phyloP scores from a whole-genome alignment of 805 yeast species.

The Metschnikowia shivogae region DNA sequence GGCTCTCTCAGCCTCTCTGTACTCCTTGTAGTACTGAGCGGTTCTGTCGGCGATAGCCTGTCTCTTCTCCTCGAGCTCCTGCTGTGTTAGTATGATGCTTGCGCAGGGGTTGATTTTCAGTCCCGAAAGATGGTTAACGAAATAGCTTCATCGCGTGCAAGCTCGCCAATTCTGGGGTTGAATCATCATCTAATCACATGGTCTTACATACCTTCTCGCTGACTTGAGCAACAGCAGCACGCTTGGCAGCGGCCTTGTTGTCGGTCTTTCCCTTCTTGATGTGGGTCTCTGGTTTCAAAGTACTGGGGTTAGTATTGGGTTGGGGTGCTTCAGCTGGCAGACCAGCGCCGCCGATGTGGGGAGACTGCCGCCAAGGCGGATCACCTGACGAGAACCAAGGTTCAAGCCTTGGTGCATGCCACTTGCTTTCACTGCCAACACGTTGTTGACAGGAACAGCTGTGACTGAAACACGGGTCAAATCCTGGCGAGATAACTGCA shows the following conservation, averaged over 20 bases:
- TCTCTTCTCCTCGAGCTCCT: constrained; percentile 49
- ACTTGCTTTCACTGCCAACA: constrained; percentile 15
- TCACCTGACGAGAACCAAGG: background rate
- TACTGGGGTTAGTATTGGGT: constrained; percentile 21
- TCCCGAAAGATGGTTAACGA: constrained; percentile 87
- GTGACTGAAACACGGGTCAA: constrained; percentile 19
- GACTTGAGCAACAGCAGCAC: constrained; percentile 75
- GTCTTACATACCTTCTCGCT: constrained; percentile 72
- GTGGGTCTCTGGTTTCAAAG: constrained; percentile 79
- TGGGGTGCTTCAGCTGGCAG: background rate
- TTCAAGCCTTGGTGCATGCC: background rate
- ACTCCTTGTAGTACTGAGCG: constrained; percentile 94
- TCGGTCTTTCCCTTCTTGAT: constrained; percentile 77
- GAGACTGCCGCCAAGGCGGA: background rate
- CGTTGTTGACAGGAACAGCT: constrained; percentile 15
- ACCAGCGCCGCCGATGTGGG: background rate
- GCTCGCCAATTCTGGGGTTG: constrained; percentile 58
- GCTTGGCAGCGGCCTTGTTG: constrained; percentile 71
- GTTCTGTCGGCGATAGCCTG: constrained; percentile 86
- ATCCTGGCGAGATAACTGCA: constrained; percentile 5
- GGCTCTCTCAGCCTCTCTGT: constrained; percentile 88
- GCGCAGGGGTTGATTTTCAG: constrained; percentile 40
- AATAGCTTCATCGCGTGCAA: constrained; percentile 61
- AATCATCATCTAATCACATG: constrained; percentile 46
- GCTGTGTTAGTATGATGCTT: constrained; percentile 10